Conservation (phyloP, 345 rosid species). For the Mallotus nudiflorus region DNA sequence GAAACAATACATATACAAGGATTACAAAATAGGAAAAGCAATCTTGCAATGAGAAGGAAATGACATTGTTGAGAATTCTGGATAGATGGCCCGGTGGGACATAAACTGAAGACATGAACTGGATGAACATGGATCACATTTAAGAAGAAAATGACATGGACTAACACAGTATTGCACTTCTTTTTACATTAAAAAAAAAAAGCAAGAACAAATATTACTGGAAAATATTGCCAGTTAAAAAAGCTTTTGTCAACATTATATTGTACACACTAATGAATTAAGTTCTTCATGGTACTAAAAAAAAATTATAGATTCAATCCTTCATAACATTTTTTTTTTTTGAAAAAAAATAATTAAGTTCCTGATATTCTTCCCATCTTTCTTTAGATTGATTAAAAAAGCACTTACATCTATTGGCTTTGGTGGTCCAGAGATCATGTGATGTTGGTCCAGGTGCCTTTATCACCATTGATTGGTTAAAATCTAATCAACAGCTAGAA, state of each 20-base stretch:
- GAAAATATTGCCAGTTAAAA: neutral
- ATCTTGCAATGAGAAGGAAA: neutral
- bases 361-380: neutral
- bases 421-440: slow-evolving; percentile 25
- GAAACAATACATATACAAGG: neutral
- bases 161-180: neutral
- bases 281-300: too few species aligned
- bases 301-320: too few species aligned
- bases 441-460: slow-evolving; percentile 29
- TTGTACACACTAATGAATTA: too few species aligned
- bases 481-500: slow-evolving; percentile 28
- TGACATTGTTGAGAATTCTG: neutral
- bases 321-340: too few species aligned
- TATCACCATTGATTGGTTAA: slow-evolving; percentile 30
- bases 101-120: neutral
- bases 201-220: neutral
- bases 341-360: too few species aligned
- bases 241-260: too few species aligned
- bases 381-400: neutral
- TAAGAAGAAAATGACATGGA: slow-evolving; percentile 11
- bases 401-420: neutral
- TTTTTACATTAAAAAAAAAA: neutral
- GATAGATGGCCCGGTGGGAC: neutral
- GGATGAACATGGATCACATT: slow-evolving; percentile 13
- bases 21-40: neutral